Base-by-base conservation (phyloP, 768 basidiomycete genomes). In the Suillus subalutaceus region DNA sequence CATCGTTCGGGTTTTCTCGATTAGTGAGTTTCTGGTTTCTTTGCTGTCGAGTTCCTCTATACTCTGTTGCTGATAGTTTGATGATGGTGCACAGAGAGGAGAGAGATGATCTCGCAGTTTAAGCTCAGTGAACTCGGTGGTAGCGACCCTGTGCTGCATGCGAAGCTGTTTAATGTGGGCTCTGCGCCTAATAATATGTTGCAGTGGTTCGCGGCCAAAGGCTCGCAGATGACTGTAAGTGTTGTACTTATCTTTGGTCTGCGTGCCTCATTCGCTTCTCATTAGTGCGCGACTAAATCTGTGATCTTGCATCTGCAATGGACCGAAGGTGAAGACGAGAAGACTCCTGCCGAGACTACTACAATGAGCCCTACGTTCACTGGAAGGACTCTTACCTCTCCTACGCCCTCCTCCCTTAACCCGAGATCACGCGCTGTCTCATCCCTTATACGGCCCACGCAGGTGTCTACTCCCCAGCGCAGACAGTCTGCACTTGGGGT, bases 91-190 rank as follows among this genome's bases (percentile, higher is more conserved):
- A 15, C 62, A 87, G 86, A 78, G 37, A 85, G 89, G 40, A 80
- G 93, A 67, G 93, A 96, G 77, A 96, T 97, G 95, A 85, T 96
- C 15, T 93, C 92, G 9, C 94, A 96, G 73, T 96, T 94, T 82
- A 94, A 90, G 75, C 82, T 97, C 53, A 87, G 89, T 3, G 92
- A 94, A 66, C 78, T 97, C 53, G 91, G 88, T 23, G 87, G 79
- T 0, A 78, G 85, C 0, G 90, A 94, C 75, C 88, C 90, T 20
- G 79, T 86, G 30, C 72, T 92, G 70, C 88, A 84, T 67, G 78
- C 87, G 1, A 92, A 88, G 71, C 73, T 96, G 64, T 86, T 87
- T 70, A 88, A 93, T 69, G 90, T 96, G 10, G 94, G 94, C 1
- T 75, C 85, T 30, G 92, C 92, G 0, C 88, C 92, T 37, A 91